Percentiles rank a stretch among this genome's conserved stretches.
Evolutionary conservation across 169 alveolate species (phyloP).

Genomic region (Eimeria praecox): DNA sequence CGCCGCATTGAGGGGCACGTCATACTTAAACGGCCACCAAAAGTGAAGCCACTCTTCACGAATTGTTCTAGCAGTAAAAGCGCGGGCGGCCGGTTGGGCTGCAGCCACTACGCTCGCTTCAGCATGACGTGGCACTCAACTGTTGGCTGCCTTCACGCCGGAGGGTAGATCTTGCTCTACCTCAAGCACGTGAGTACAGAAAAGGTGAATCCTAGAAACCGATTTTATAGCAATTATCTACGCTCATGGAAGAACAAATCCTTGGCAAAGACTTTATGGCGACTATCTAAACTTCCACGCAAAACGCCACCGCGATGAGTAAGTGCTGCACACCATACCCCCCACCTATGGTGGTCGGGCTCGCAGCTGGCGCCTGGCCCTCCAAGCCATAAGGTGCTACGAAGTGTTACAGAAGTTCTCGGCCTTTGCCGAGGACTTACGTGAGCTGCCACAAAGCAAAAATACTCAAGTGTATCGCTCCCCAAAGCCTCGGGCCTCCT

Average conservation of each 20-base stretch:
- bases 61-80: not conserved
- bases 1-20: not conserved
- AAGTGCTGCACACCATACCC: not conserved
- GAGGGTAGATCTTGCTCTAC: not conserved
- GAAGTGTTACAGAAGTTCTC: not conserved
- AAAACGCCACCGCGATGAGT: no score
- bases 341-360: not conserved
- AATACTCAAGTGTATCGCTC: no score
- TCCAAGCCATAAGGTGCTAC: not conserved
- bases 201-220: no score
- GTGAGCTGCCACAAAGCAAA: not conserved
- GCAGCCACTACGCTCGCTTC: not conserved
- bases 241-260: no score
- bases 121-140: not conserved
- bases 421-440: not conserved
- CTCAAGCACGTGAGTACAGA: not conserved
- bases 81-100: not conserved
- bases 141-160: not conserved
- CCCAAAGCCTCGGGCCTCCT: no score
- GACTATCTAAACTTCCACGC: no score
- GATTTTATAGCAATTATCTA: not conserved
- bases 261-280: no score
- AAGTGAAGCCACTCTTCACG: not conserved
- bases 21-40: not conserved
- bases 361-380: not conserved